Evolutionary conservation across 108 stramenopile species (phyloP).

Genomic region (Hondaea fermentalgiana): DNA sequence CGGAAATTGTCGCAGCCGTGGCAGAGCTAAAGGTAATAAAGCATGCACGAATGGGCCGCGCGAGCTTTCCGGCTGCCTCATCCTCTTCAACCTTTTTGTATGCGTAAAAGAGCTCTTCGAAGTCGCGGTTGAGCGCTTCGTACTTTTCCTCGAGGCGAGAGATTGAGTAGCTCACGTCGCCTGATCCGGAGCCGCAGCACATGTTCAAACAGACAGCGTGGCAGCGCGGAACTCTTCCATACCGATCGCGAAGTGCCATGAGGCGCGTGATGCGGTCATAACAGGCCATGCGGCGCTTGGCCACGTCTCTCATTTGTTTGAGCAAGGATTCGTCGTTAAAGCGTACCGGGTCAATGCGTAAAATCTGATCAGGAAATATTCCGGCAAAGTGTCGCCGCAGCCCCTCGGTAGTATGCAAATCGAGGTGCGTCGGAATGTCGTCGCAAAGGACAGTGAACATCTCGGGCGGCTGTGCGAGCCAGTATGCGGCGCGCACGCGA

Average conservation of each 20-base stretch:
- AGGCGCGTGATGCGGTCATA: background rate
- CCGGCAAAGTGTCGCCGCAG: background rate
- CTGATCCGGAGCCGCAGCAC: background rate
- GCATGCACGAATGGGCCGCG: background rate
- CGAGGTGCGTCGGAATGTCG: background rate
- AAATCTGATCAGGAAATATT: background rate
- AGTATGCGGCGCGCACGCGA: background rate
- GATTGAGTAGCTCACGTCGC: background rate
- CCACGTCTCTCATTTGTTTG: background rate
- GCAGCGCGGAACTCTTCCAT: background rate
- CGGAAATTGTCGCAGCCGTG: background rate
- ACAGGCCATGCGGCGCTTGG: background rate
- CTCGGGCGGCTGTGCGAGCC: background rate
- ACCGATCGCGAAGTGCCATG: constrained; percentile 2
- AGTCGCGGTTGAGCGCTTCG: background rate
- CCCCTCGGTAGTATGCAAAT: background rate
- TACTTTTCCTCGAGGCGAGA: background rate
- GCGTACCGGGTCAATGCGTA: background rate
- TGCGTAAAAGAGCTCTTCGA: background rate
- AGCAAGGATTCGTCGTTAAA: background rate
- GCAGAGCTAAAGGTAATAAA: background rate
- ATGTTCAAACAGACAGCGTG: background rate
- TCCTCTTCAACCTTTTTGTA: background rate
- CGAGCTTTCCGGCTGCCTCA: background rate
- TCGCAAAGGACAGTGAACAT: constrained; percentile 14